Conservation (phyloP, 2,329 filamentous ascomycete species). For the Metarhizium album region DNA sequence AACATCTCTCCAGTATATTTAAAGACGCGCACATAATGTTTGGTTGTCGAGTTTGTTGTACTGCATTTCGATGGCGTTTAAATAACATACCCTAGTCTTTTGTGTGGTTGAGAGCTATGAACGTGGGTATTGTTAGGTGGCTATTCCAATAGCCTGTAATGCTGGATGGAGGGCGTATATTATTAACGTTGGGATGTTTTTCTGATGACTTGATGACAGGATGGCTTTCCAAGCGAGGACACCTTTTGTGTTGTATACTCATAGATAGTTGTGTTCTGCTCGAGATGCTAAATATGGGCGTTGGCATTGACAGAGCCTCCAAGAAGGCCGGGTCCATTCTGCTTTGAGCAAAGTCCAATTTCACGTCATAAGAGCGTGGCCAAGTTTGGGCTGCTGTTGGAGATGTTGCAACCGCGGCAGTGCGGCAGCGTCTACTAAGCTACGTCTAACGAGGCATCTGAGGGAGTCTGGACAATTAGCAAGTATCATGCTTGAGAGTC, state of each 20-base stretch:
- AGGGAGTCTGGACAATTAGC: too few relatives aligned
- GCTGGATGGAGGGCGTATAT: constrained; percentile 3
- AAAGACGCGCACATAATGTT: neutral
- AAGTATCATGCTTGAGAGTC: too few relatives aligned
- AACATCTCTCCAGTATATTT: neutral
- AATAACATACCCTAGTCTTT: constrained; percentile 20
- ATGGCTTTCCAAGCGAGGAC: neutral
- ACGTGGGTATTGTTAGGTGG: neutral
- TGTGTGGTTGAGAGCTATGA: constrained; percentile 9
- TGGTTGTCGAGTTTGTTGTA: constrained; percentile 6
- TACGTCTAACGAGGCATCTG: too few relatives aligned
- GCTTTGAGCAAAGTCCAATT: too few relatives aligned
- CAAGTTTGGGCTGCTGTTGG: too few relatives aligned
- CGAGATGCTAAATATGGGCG: neutral
- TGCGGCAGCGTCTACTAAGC: too few relatives aligned
- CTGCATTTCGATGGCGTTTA: constrained; percentile 24
- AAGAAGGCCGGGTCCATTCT: too few relatives aligned
- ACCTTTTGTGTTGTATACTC: neutral
- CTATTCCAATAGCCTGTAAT: neutral
- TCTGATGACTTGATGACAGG: neutral
- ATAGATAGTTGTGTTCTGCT: neutral
- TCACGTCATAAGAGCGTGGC: too few relatives aligned
- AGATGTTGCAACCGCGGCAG: too few relatives aligned
- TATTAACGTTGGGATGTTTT: neutral
- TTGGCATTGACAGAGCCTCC: too few relatives aligned